Evolutionary conservation across 164 flowering plant genomes (phyloP), one percentile per base, ranked within the genome.

Genomic region (Berberis thunbergii): DNA sequence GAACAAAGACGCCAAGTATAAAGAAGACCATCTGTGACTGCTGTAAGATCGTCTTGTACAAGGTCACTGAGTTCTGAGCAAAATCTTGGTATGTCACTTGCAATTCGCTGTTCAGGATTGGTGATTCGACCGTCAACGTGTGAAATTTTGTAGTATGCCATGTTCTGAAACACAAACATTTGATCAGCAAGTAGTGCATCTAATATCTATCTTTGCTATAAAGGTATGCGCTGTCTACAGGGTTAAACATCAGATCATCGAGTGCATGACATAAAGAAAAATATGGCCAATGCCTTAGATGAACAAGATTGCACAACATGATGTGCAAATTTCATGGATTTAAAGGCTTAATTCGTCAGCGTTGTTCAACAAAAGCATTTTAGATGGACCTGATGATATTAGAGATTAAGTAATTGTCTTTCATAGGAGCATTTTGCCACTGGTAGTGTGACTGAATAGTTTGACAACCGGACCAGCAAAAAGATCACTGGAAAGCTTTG

Each of bases 1-100:
- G 99, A 91, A 75, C 99, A 95, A 40, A 95, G 77, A 43, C 99
- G 96, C 98, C 98, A 95, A 43, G 98, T 84, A 73, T 95, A 95
- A n/a, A 91, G 89, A 53, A 91, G 43, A 57, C 88, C 97, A 80
- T 95, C 99, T 41, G 91, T 74, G 54, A 91, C 87, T 49, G 98
- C 99, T 43, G 73, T 77, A 49, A 91, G 80, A 79, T 95, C 99
- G 60, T 95, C 99, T 70, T 86, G 96, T 55, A 95, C 87, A 75
- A 95, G 87, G 49, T 95, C 98, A 77, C 99, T 95, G 77, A 95
- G 75, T 73, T 95, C 99, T 50, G 94, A 81, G 78, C 91, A 91
- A 69, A 95, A 95, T 75, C 77, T 82, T 59, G 97, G 99, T 38
- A 95, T 83, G 77, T 95, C 99, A 79, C 97, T 91, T 61, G 98